Base-by-base conservation (phyloP, 2,329 filamentous ascomycete genomes). In the Pseudocercospora eumusae region DNA sequence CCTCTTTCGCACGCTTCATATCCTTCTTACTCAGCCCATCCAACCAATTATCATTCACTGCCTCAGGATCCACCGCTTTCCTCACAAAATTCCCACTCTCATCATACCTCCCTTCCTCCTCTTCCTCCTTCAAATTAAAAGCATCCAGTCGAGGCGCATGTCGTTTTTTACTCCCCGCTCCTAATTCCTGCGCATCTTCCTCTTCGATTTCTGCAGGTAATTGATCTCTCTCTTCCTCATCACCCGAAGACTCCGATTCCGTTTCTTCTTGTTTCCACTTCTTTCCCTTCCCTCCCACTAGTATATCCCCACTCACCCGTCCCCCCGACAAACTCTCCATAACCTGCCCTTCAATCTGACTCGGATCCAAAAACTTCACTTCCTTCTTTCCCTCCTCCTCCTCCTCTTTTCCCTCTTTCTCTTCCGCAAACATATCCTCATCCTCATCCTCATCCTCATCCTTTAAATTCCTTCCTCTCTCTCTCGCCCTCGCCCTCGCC, bases 71-170 rank as follows among this genome's bases (percentile, higher is more conserved):
- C 8, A 80, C 85, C 0, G 93, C 93, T 76, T 96, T 96, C 60
- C 95, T 87, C 49, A 99, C 86, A 74, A 88, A 99, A 75, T 98
- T 99, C 9, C 93, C 93, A 1, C 88, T 81, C 69, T 95, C 90
- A 74, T 99, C 95, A 71, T 97, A 99, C 10, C 87, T 84, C 0
- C 95, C 95, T 69, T 98, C 93, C 72, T 98, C 92, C 75, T 96
- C 88, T 76, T 99, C 95, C 11, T 85, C 81, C 62, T 86, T 87
- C 83, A 99, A n/a, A 73, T 99, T 98, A 83, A 99, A 99, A 2
- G 93, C 93, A 75, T 98, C 95, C 5, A 99, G 84, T 75, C 95
- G 91, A 1, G 95, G 95, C 1, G 95, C 95, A 75, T 97, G 92
- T 70, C 88, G 90, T 79, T 97, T 98, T 70, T 96, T 89, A 1